Evolutionary conservation across 1,284 basidiomycete genomes (phyloP).

Genomic region (Somion occarium): DNA sequence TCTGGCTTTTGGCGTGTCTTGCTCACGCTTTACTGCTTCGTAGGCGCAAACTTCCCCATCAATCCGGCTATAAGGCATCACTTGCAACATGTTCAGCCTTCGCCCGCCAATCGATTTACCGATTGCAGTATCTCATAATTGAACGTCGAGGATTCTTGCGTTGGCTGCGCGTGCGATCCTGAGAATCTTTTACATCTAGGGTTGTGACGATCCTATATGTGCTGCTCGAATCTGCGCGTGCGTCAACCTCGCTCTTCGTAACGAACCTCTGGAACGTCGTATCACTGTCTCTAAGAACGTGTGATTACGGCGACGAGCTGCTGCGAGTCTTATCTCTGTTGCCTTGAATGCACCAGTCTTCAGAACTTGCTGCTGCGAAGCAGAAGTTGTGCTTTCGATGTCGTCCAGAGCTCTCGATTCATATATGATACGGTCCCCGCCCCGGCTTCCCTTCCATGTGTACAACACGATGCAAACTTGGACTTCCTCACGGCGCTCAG

Average conservation of each 20-base stretch:
- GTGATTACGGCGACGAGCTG: neutral
- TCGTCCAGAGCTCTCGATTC: neutral
- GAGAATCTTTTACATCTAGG: neutral
- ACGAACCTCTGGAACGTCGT: neutral
- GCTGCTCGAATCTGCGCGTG: neutral
- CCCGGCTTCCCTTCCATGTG: constrained; percentile 1
- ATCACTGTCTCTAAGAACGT: neutral
- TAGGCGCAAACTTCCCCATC: no score
- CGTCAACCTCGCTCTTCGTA: neutral
- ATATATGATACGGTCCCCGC: neutral
- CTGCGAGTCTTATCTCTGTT: constrained; percentile 1
- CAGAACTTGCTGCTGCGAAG: neutral
- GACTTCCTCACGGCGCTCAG: neutral
- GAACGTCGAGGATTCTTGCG: neutral
- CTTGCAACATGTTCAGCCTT: neutral
- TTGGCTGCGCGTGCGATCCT: neutral
- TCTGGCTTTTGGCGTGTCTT: no score
- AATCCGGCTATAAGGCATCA: no score
- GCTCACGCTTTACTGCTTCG: no score
- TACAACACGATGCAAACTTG: neutral
- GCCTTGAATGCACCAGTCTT: neutral
- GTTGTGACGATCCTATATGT: constrained; percentile 1
- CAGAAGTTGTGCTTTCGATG: neutral
- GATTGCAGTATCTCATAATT: neutral
- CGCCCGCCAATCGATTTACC: neutral